phyloP scores from a whole-genome alignment of 2,329 filamentous ascomycete species.

The Ophiostoma pallidulum region DNA sequence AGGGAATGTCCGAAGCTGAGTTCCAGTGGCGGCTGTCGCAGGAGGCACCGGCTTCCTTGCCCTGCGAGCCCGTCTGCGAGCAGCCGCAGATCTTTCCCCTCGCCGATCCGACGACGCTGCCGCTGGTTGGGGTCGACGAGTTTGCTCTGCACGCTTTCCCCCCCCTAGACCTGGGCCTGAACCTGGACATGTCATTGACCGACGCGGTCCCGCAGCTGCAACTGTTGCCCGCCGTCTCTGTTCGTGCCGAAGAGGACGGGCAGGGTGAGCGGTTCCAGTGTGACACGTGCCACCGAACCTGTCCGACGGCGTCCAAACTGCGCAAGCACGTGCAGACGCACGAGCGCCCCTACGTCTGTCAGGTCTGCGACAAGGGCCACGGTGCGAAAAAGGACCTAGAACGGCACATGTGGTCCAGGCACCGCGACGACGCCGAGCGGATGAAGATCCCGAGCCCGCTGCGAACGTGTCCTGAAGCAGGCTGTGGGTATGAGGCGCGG shows the following conservation, averaged over 20 bases:
- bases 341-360: constrained; percentile 16
- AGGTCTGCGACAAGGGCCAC: constrained; percentile 15
- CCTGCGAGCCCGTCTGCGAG: background rate
- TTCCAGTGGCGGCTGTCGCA: background rate
- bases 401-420: constrained; percentile 18
- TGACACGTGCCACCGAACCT: constrained; percentile 1
- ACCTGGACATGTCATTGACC: background rate
- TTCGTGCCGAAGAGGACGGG: background rate
- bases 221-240: background rate
- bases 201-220: background rate
- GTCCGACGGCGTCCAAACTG: background rate
- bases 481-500: constrained; percentile 15
- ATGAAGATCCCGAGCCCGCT: constrained; percentile 11
- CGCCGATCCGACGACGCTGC: background rate
- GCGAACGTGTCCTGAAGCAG: constrained; percentile 8
- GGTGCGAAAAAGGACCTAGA: constrained; percentile 16
- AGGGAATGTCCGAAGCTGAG: constrained; percentile 1
- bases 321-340: constrained; percentile 18
- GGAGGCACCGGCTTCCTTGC: background rate
- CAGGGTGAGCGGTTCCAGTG: background rate
- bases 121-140: background rate
- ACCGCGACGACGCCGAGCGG: constrained; percentile 14
- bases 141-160: background rate
- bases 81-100: background rate
- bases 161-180: background rate